Evolutionary conservation across 2,329 filamentous ascomycete species (phyloP), one percentile per base, ranked within the genome.

Genomic region (Decorospora gaudefroyi): DNA sequence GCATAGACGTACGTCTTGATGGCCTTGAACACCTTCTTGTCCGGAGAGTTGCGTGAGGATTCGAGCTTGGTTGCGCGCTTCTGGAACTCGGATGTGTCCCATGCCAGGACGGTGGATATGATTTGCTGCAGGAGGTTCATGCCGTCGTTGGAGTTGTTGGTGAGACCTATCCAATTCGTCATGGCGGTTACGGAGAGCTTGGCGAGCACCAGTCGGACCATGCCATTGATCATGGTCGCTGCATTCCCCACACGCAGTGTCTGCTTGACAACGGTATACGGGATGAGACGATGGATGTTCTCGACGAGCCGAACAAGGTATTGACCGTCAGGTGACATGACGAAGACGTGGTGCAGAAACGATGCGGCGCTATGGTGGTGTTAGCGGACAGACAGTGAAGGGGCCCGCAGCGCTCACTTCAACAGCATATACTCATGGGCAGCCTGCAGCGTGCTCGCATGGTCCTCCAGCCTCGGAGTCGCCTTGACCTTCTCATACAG

Each of bases 101-200:
- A 90, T 4, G 80, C 78, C 8, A 91, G 70, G 0, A 90, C 83
- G 3, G 86, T 79, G 0, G 83, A 86, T 15, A 92, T 83, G 51
- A 93, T 90, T 71, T 79, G 76, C 68, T 92, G 88, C 53, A 93
- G 68, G 6, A 92, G 67, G 62, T 91, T 93, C 86, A 89, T 88
- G 32, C 88, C 88, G 55, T 90, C 86, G 50, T 89, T 83, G 0
- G 84, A 80, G 32, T 82, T 82, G 32, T 81, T 79, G 0, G 85
- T 90, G 26, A 89, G 66, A 0, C 88, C 87, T 8, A 91, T 78
- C 85, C 86, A 92, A 64, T 90, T 91, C 4, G 88, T 89, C 36
- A 92, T 71, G 6, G 83, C 83, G 1, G 82, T 83, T 4, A 92
- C 76, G 53, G 86, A 87, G 43, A 90, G 73, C 70, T 93, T 93